These are phyloP conservation scores for Dendrocalamus latiflorus DNA, from an alignment of 202 grass and related monocot species.

Conservation along the genomic window DNA sequence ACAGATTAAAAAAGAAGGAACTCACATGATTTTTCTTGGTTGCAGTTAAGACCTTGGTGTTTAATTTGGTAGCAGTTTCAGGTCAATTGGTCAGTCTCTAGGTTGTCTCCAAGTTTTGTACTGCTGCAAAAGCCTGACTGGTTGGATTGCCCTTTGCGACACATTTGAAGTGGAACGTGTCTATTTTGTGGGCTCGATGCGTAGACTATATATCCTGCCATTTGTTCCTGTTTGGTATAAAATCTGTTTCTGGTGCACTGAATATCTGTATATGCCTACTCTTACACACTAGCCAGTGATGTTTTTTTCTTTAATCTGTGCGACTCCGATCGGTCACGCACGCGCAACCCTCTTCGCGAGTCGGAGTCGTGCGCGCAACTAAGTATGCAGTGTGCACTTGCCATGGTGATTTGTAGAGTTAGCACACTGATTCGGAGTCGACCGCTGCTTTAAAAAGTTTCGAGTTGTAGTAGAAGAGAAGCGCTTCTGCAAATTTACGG, in stretches of 20 bases:
- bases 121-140: background rate
- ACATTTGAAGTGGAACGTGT: constrained; percentile 1
- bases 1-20: background rate
- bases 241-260: background rate
- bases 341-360: background rate
- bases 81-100: background rate
- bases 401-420: background rate
- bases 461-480: too few species aligned
- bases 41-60: constrained; percentile 19
- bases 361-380: too few species aligned
- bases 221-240: background rate
- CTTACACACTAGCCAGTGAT: background rate
- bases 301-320: background rate
- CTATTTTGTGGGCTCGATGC: background rate
- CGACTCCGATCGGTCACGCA: background rate
- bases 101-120: background rate
- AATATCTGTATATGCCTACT: background rate
- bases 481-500: too few species aligned
- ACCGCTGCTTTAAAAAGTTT: background rate
- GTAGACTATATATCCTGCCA: background rate
- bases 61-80: background rate
- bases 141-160: background rate
- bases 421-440: background rate
- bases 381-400: background rate
- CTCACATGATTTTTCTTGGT: background rate